Evolutionary conservation across 1,139 yeast species (phyloP), one percentile per base, ranked within the genome.

Genomic region (Pichia sp.): DNA sequence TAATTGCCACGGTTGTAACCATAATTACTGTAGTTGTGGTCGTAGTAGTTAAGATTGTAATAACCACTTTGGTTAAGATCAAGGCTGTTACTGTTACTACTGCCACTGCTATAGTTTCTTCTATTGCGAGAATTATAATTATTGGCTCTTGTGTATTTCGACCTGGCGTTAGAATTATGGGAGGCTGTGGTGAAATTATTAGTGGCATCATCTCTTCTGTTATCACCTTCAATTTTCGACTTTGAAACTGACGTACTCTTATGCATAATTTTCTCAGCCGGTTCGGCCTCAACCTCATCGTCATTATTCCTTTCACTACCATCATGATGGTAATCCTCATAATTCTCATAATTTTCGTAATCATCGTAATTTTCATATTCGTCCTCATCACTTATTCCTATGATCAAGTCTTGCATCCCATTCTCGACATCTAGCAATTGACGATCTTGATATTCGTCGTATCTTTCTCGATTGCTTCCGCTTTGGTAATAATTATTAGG

Each of bases 331-430:
- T 48, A 29, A 8, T 23, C n/a, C 10, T 40, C 46, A 41, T 8
- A 36, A 10, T 11, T 36, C 19, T 48, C 45, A 8, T 23, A 16
- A 11, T 32, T 30, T 4, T 46, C 42, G 15, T 40, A 42, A 6
- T 47, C 45, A 6, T 15, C 51, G 15, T 49, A 38, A 5, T 19
- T 43, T 8, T 49, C 52, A 19, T 49, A 31, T 4, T 49, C 52
- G 2, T 49, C 52, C 19, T 49, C 52, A 11, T 49, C 52, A 49
- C 48, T 49, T 8, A 49, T 26, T 29, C 52, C 47, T 13, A 49
- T 49, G 2, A 49, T 42, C 8, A 49, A 11, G 38, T 45, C 48
- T 5, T 44, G 44, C 43, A 49, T 43, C 15, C 47, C 47, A n/a
- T 40, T 19, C 16, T 40, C 51, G 16, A 41, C 11, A 38, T 30